Evolutionary conservation across 805 yeast species (phyloP).

Genomic region (Diddensiella santjacobensis): DNA sequence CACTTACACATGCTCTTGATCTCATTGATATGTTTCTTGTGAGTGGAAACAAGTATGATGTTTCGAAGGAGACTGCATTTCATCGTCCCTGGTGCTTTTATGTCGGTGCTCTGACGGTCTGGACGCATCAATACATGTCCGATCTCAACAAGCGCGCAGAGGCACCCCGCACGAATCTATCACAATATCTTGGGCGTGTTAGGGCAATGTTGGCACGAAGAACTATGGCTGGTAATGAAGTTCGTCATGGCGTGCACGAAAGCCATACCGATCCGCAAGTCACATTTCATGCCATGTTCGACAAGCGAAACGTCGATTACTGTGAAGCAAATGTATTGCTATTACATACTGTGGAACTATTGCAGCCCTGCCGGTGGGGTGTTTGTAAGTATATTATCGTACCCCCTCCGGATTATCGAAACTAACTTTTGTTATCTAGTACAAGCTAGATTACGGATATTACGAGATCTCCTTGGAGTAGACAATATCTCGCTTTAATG

Average conservation of each 20-base stretch:
- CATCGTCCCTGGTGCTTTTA: conserved; percentile 26
- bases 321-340: conserved; percentile 21
- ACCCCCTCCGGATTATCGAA: not conserved
- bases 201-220: conserved; percentile 13
- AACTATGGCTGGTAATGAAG: not conserved
- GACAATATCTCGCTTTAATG: not conserved
- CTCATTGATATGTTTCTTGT: conserved; percentile 23
- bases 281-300: conserved; percentile 4
- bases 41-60: conserved; percentile 21
- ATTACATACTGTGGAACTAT: conserved; percentile 9
- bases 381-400: conserved; percentile 8
- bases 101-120: conserved; percentile 21
- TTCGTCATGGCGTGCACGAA: no score
- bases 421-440: conserved; percentile 1
- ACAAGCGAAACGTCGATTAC: conserved; percentile 4
- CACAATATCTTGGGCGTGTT: conserved; percentile 12
- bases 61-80: conserved; percentile 24
- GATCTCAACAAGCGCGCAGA: not conserved
- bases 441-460: conserved; percentile 4
- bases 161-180: not conserved
- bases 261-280: not conserved
- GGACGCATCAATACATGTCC: conserved; percentile 19
- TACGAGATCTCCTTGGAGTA: conserved; percentile 1
- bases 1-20: conserved; percentile 23
- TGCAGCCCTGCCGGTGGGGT: conserved; percentile 20